These are phyloP conservation scores for Tetrahymena thermophila DNA, from an alignment of 73 alveolate species.

Conservation along the genomic window DNA sequence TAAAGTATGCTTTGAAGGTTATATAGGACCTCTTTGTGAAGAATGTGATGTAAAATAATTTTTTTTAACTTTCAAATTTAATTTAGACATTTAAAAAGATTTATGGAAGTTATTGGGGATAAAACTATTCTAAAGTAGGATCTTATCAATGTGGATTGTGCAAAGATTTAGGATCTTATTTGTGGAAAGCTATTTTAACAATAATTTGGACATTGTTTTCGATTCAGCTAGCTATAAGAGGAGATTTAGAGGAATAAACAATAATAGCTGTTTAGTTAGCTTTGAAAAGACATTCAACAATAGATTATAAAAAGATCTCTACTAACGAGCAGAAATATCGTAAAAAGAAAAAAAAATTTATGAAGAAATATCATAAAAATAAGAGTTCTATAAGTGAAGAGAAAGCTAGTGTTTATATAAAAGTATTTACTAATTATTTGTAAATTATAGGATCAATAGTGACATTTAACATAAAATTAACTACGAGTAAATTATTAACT, in stretches of 20 bases:
- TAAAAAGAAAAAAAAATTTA: not conserved
- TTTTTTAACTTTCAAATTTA: not conserved
- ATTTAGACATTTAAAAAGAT: not conserved
- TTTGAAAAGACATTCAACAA: not conserved
- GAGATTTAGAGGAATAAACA: not conserved
- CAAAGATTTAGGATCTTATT: not conserved
- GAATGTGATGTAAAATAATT: conserved; percentile 4
- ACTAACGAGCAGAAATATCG: not conserved
- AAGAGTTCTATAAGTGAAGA: not conserved
- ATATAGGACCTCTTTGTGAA: conserved; percentile 35
- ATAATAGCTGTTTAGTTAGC: not conserved
- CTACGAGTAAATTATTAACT: not conserved
- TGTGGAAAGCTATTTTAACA: not conserved
- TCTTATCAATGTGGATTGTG: conserved; percentile 11
- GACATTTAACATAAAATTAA: not conserved
- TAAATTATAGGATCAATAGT: conserved; percentile 12
- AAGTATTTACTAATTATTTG: conserved; percentile 6
- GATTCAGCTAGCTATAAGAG: conserved; percentile 4
- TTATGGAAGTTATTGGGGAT: not conserved
- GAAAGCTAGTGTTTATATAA: conserved; percentile 5
- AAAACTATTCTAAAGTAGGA: not conserved
- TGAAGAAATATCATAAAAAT: not conserved
- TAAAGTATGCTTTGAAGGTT: conserved; percentile 1
- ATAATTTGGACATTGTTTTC: conserved; percentile 30
- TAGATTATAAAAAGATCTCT: not conserved